Evolutionary conservation across 2,329 filamentous ascomycete genomes (phyloP), one percentile per base, ranked within the genome.

Genomic region (Penicillium sp.): DNA sequence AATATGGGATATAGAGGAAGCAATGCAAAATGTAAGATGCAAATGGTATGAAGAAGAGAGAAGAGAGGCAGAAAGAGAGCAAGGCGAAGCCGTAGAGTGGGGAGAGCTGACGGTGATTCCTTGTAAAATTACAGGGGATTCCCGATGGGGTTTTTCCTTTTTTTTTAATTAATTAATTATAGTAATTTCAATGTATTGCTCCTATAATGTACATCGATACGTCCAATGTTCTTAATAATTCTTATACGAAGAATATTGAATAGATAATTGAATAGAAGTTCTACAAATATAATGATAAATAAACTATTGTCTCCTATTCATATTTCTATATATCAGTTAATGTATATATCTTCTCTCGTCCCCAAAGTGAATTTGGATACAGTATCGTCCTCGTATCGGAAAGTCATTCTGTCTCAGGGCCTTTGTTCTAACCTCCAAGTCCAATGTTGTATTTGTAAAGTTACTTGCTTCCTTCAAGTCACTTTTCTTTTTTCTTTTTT

Each of bases 11-110:
- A 57, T 47, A 42, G 49, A 44, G 45, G 57, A 47, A 50, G 35
- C 55, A 52, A 37, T 35, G 42, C 34, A n/a, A 11, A 54, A 42
- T 49, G 31, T 48, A 18, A 26, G 9, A 38, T 47, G 24, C 16
- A 46, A 47, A 42, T 42, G 37, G 35, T 31, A 29, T 14, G 14
- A 14, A 34, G 13, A 34, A 34, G 32, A 34, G 14, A 34, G 50
- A 50, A 40, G 56, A 57, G 47, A 49, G 54, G 29, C 29, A 46
- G 43, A 34, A 53, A 51, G 37, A 31, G 55, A 62, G 56, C 55
- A 64, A 62, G 61, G 60, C 59, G 57, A 64, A 62, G 60, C 55
- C 63, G 62, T 60, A 60, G 58, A 64, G 62, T 61, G 60, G 58
- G 60, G 62, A 63, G 49, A 63, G 61, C 61, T 66, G 63, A 65